Conservation (phyloP, 768 basidiomycete genomes). For the Lepiota subincarnata region DNA sequence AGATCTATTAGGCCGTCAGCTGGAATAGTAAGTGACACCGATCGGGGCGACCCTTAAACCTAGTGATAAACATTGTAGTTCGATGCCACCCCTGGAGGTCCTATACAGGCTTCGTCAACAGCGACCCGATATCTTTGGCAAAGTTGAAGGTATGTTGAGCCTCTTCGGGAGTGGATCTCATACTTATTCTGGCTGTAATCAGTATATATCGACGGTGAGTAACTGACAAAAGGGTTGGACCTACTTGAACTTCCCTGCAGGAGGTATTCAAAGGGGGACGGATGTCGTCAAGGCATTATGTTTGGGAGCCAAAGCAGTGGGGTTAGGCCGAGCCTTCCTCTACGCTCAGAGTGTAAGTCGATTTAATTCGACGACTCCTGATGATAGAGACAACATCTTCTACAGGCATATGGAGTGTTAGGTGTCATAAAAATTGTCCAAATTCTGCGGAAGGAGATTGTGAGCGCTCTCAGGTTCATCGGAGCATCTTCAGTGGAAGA, state of each 20-base stretch:
- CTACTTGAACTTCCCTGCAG: background rate
- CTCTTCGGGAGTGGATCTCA: background rate
- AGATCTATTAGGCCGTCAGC: slow-evolving; percentile 55
- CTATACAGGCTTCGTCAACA: slow-evolving; percentile 68
- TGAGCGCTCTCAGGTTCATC: slow-evolving; percentile 68
- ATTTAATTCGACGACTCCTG: background rate
- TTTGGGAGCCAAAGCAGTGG: slow-evolving; percentile 83
- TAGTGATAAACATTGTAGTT: slow-evolving; percentile 37
- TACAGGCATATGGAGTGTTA: slow-evolving; percentile 68
- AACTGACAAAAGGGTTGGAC: background rate
- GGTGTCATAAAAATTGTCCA: slow-evolving; percentile 64
- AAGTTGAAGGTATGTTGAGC: slow-evolving; percentile 52
- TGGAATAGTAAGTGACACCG: slow-evolving; percentile 60
- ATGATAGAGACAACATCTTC: background rate
- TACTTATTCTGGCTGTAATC: slow-evolving; percentile 9
- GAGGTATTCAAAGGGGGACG: slow-evolving; percentile 15
- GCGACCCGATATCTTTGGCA: slow-evolving; percentile 70
- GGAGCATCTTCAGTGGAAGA: slow-evolving; percentile 65
- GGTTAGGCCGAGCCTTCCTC: slow-evolving; percentile 81
- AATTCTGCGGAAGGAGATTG: slow-evolving; percentile 75
- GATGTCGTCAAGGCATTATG: slow-evolving; percentile 90
- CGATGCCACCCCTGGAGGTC: slow-evolving; percentile 75
- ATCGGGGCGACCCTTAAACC: background rate
- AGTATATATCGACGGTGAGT: slow-evolving; percentile 82
- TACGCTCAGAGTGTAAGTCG: slow-evolving; percentile 75